A percentile compares a stretch with the other conserved stretches of the same genome.
These are phyloP conservation scores for Purpureocillium takamizusanense DNA, from an alignment of 2,329 filamentous ascomycete genomes.

Conservation along the genomic window DNA sequence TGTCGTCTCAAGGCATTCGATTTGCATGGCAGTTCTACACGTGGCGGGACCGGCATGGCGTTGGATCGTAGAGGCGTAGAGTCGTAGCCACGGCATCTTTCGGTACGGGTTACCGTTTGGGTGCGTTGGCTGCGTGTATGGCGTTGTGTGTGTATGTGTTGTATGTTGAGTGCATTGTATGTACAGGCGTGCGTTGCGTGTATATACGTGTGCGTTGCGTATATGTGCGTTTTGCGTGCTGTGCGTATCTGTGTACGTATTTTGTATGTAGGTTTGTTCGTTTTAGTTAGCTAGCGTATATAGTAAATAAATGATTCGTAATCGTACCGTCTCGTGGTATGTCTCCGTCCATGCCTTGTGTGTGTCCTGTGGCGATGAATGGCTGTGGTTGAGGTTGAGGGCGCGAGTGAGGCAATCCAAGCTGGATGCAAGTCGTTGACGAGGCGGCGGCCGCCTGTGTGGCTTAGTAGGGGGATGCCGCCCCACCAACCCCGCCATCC, in stretches of 20 bases:
- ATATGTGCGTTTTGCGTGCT: neutral
- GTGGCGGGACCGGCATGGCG: neutral
- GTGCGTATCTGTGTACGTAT: constrained; percentile 3
- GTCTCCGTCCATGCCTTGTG: too few species aligned
- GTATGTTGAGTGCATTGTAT: constrained; percentile 6
- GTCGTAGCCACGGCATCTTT: neutral
- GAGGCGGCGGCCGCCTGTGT: too few species aligned
- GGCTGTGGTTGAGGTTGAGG: too few species aligned
- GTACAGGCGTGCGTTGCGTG: neutral
- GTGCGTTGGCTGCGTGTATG: constrained; percentile 9
- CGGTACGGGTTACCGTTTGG: too few species aligned
- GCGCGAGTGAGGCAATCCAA: too few species aligned
- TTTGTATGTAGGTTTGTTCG: constrained; percentile 6
- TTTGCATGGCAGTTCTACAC: constrained; percentile 1
- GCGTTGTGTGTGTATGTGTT: constrained; percentile 11
- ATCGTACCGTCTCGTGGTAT: too few species aligned
- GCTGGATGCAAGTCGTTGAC: too few species aligned
- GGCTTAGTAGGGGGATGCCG: too few species aligned
- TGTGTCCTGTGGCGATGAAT: too few species aligned
- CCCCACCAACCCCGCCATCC: too few species aligned
- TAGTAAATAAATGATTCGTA: neutral
- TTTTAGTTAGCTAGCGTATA: constrained; percentile 1
- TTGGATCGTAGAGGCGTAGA: neutral
- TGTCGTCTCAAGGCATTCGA: neutral
- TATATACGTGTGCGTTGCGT: constrained; percentile 2